These are phyloP conservation scores for Bisporella sp. DNA, from an alignment of 2,329 filamentous ascomycete species.

Conservation along the genomic window DNA sequence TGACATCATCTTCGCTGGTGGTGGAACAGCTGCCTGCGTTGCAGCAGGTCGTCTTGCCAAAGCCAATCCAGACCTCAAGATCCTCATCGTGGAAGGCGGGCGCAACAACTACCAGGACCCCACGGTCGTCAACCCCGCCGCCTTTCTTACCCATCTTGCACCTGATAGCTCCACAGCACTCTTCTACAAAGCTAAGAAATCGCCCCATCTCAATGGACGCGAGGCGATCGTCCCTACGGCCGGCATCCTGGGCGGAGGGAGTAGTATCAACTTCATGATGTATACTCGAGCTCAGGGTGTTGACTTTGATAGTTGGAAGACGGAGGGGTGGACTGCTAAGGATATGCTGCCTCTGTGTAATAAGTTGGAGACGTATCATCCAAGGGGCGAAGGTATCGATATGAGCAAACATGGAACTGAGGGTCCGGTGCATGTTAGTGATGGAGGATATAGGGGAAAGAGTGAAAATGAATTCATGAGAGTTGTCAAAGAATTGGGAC, in stretches of 20 bases:
- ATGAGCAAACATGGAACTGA: constrained; percentile 40
- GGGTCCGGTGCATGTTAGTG: constrained; percentile 49
- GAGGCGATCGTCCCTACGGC: constrained; percentile 33
- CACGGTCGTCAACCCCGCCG: constrained; percentile 42
- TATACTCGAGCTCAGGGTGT: constrained; percentile 37
- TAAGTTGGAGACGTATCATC: constrained; percentile 50
- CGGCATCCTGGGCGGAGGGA: constrained; percentile 56
- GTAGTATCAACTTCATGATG: constrained; percentile 54
- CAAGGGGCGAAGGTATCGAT: constrained; percentile 13
- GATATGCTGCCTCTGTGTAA: constrained; percentile 47
- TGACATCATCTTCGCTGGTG: constrained; percentile 44
- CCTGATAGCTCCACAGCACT: constrained; percentile 41
- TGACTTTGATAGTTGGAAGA: constrained; percentile 47
- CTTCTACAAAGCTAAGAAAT: constrained; percentile 43
- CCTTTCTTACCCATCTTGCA: constrained; percentile 40
- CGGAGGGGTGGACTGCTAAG: constrained; percentile 39
- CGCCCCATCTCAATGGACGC: constrained; percentile 37
- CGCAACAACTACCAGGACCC: constrained; percentile 44
- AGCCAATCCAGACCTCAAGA: constrained; percentile 40
- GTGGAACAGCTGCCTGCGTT: constrained; percentile 41
- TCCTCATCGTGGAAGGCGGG: constrained; percentile 47
- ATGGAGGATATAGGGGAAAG: constrained; percentile 37
- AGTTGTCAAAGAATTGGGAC: constrained; percentile 40
- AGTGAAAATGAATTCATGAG: constrained; percentile 43
- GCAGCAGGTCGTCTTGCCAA: constrained; percentile 43